phyloP scores from a whole-genome alignment of 192 early-diverging fungal genomes.

The Jimgerdemannia flammicorona region DNA sequence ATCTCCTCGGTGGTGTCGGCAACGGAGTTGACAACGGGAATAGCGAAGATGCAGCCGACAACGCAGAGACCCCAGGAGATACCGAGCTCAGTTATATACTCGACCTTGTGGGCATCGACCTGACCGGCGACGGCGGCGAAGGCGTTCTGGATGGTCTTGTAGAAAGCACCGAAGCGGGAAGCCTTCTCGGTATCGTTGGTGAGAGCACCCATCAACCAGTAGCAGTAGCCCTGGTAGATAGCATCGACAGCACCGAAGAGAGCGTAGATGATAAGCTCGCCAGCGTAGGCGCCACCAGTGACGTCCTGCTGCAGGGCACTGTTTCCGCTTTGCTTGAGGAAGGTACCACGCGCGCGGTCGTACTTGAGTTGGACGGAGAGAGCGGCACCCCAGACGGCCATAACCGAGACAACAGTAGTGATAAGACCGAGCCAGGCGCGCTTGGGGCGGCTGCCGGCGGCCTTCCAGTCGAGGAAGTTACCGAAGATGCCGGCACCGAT shows the following conservation, averaged over 20 bases:
- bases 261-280: slow-evolving; percentile 66
- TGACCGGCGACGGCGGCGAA: slow-evolving; percentile 72
- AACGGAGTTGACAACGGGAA: slow-evolving; percentile 18
- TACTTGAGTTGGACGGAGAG: slow-evolving; percentile 55
- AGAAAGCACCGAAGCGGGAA: slow-evolving; percentile 79
- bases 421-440: slow-evolving; percentile 62
- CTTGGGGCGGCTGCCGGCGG: slow-evolving; percentile 46
- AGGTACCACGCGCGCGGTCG: slow-evolving; percentile 21
- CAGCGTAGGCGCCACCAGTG: slow-evolving; percentile 39
- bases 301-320: slow-evolving; percentile 21
- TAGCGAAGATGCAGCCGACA: slow-evolving; percentile 24
- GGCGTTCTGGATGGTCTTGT: slow-evolving; percentile 87
- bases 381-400: slow-evolving; percentile 66
- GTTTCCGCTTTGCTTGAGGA: neutral
- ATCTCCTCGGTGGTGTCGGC: slow-evolving; percentile 34
- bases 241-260: slow-evolving; percentile 78
- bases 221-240: slow-evolving; percentile 75
- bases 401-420: slow-evolving; percentile 42
- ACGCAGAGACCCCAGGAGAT: slow-evolving; percentile 17
- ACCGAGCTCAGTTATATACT: slow-evolving; percentile 44
- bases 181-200: slow-evolving; percentile 74
- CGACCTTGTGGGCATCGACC: slow-evolving; percentile 50
- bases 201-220: slow-evolving; percentile 87
- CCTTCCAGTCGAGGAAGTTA: slow-evolving; percentile 57
- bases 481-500: slow-evolving; percentile 60